These are phyloP conservation scores for Jackrogersella minutella DNA, from an alignment of 495 filamentous ascomycete species.

Conservation along the genomic window DNA sequence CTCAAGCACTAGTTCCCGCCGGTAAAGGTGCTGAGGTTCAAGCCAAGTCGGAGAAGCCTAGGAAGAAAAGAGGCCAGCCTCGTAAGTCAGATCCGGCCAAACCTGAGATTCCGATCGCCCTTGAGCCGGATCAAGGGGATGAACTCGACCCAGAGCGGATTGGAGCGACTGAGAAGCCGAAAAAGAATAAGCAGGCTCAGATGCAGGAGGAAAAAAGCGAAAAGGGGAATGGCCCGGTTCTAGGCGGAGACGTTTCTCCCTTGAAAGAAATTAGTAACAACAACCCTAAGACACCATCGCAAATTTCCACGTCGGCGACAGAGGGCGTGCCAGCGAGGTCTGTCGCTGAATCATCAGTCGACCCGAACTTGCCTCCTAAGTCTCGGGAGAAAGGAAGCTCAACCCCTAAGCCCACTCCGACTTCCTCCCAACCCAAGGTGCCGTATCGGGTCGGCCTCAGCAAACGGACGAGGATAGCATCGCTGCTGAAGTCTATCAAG, in stretches of 20 bases:
- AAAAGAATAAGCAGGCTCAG: constrained; percentile 10
- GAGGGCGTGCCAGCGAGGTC: constrained; percentile 1
- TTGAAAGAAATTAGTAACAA: constrained; percentile 35
- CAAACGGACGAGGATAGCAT: constrained; percentile 68
- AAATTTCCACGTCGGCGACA: constrained; percentile 2
- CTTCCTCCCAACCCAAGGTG: constrained; percentile 52
- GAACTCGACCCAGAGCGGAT: neutral
- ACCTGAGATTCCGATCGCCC: neutral
- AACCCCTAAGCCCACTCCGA: constrained; percentile 14
- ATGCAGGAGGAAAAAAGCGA: constrained; percentile 6
- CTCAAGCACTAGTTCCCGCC: neutral
- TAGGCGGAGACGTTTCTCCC: constrained; percentile 3
- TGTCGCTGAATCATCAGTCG: constrained; percentile 3
- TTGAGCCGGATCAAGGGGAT: neutral
- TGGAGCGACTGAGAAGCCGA: constrained; percentile 8
- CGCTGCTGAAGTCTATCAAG: constrained; percentile 69
- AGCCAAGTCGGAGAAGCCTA: constrained; percentile 26
- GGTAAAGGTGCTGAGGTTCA: constrained; percentile 10
- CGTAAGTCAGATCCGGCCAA: constrained; percentile 38
- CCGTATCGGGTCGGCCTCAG: constrained; percentile 73
- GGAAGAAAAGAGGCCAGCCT: constrained; percentile 42
- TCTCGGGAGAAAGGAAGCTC: constrained; percentile 17
- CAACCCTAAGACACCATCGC: constrained; percentile 27
- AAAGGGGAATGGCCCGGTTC: neutral
- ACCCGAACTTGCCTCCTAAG: constrained; percentile 14